These are phyloP conservation scores for Scedosporium aurantiacum DNA, from an alignment of 2,329 filamentous ascomycete genomes.

Conservation along the genomic window DNA sequence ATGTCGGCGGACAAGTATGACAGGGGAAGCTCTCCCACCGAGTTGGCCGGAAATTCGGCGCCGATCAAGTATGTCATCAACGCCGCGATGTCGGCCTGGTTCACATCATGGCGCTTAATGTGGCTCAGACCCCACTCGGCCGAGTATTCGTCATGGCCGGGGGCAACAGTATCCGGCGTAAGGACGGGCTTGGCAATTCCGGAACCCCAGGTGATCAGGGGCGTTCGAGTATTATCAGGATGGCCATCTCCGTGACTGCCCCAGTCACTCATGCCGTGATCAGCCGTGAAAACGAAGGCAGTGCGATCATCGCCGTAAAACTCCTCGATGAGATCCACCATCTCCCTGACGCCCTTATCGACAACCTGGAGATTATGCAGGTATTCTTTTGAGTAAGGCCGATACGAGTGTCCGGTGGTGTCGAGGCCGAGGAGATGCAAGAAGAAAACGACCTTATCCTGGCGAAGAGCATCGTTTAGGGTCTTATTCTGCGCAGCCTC, in stretches of 20 bases:
- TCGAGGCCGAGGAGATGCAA: constrained; percentile 87
- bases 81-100: constrained; percentile 86
- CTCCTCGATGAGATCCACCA: constrained; percentile 66
- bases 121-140: constrained; percentile 76
- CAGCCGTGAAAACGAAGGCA: constrained; percentile 91
- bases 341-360: constrained; percentile 77
- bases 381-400: constrained; percentile 93
- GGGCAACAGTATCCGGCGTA: constrained; percentile 41
- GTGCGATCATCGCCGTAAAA: constrained; percentile 83
- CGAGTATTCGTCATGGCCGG: constrained; percentile 86
- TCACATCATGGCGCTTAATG: constrained; percentile 78
- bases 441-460: constrained; percentile 91
- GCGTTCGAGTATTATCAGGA: constrained; percentile 91
- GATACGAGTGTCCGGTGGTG: constrained; percentile 73
- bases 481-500: constrained; percentile 69
- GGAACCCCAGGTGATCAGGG: constrained; percentile 85
- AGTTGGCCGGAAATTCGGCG: constrained; percentile 87
- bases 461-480: constrained; percentile 57
- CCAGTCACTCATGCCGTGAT: constrained; percentile 99
- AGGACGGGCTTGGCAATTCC: constrained; percentile 68
- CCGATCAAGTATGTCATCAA: constrained; percentile 91
- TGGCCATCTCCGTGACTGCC: constrained; percentile 98
- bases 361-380: constrained; percentile 90
- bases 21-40: constrained; percentile 83
- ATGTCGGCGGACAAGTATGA: constrained; percentile 64